These are phyloP conservation scores for Cenchrus purpureus DNA, from an alignment of 176 grass and related monocot genomes.

Conservation along the genomic window DNA sequence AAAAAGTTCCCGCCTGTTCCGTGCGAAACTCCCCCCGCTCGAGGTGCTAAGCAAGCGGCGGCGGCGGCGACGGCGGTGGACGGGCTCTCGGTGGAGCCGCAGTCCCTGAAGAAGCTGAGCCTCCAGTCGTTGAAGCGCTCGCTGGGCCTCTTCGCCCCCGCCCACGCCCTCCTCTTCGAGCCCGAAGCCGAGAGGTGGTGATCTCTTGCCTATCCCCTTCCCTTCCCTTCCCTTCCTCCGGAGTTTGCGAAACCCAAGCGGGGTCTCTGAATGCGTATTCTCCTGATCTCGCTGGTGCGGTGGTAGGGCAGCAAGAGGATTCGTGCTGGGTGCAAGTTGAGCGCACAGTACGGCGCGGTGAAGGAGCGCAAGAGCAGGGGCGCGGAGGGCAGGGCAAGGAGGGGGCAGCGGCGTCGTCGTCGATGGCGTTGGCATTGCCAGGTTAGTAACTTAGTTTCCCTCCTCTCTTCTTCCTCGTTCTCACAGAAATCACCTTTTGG, in stretches of 20 bases:
- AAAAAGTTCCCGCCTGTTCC: too few species aligned
- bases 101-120: constrained; percentile 87
- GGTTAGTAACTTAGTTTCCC: constrained; percentile 38
- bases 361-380: constrained; percentile 56
- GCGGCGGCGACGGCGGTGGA: constrained; percentile 31
- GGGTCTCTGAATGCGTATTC: neutral
- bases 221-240: neutral
- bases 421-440: constrained; percentile 53
- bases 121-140: constrained; percentile 78
- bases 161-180: constrained; percentile 46
- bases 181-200: constrained; percentile 26
- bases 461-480: neutral
- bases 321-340: constrained; percentile 74
- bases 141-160: constrained; percentile 69
- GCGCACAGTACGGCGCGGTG: constrained; percentile 68
- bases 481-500: too few species aligned
- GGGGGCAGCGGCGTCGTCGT: constrained; percentile 11
- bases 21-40: too few species aligned
- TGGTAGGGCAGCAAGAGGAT: constrained; percentile 64
- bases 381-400: constrained; percentile 48
- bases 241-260: constrained; percentile 40
- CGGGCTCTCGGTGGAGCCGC: constrained; percentile 68
- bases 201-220: too few species aligned
- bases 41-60: neutral
- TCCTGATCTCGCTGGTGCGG: neutral